Evolutionary conservation across 164 flowering plant genomes (phyloP).

Genomic region (Amborella trichopoda): DNA sequence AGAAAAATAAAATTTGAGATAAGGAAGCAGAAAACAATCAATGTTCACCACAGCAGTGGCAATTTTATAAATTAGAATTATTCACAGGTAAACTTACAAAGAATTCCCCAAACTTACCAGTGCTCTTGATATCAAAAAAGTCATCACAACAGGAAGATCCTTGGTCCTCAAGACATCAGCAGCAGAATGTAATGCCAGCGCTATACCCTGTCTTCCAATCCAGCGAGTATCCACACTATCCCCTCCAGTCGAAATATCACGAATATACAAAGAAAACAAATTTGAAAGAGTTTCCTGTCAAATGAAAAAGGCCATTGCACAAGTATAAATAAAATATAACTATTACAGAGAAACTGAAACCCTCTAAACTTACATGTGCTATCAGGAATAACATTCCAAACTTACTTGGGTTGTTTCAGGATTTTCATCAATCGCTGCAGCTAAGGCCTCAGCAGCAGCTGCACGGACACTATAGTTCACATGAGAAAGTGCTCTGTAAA

Average conservation of each 20-base stretch:
- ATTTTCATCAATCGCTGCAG: constrained; percentile 89
- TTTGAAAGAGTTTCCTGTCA: constrained; percentile 89
- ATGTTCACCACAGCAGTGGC: neutral
- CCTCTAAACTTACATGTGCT: no score
- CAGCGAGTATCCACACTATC: constrained; percentile 61
- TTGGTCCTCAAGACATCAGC: constrained; percentile 93
- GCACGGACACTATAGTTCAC: constrained; percentile 73
- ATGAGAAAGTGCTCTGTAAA: constrained; percentile 76
- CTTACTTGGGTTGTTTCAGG: constrained; percentile 83
- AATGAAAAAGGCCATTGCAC: no score
- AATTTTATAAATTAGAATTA: no score
- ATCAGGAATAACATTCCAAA: no score
- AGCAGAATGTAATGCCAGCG: constrained; percentile 73
- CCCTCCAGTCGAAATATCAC: constrained; percentile 49
- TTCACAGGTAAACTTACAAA: no score
- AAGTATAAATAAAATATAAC: no score
- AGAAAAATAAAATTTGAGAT: neutral
- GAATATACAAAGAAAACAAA: constrained; percentile 80
- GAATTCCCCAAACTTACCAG: constrained; percentile 38
- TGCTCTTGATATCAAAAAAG: constrained; percentile 90
- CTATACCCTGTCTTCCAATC: constrained; percentile 94
- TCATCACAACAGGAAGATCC: constrained; percentile 98
- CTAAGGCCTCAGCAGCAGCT: constrained; percentile 91
- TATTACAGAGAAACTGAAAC: no score
- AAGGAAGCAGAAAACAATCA: neutral